These are phyloP conservation scores for Buddleja alternifolia DNA, from an alignment of 257 asterid genomes.

Conservation along the genomic window DNA sequence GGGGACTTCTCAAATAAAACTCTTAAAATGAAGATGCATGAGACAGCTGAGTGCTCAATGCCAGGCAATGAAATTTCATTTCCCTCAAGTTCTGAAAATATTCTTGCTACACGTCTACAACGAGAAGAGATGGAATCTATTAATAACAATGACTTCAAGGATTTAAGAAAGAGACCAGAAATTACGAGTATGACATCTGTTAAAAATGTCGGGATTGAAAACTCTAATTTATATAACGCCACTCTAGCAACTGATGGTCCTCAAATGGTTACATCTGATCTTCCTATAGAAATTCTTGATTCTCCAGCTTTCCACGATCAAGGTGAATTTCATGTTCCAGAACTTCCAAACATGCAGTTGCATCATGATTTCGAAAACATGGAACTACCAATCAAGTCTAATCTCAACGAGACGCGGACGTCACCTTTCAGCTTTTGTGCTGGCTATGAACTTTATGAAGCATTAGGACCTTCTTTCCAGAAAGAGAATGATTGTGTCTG, in stretches of 20 bases:
- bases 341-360: constrained; percentile 35
- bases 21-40: constrained; percentile 44
- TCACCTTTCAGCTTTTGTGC: constrained; percentile 65
- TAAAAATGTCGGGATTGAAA: constrained; percentile 37
- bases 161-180: constrained; percentile 38
- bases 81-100: constrained; percentile 47
- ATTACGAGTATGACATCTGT: constrained; percentile 22
- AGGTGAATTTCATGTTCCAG: constrained; percentile 31
- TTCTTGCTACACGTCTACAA: constrained; percentile 37
- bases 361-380: constrained; percentile 41
- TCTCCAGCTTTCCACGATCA: constrained; percentile 38
- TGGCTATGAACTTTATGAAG: constrained; percentile 90
- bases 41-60: constrained; percentile 43
- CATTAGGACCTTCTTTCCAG: constrained; percentile 71
- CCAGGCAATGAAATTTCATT: constrained; percentile 40
- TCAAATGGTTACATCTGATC: constrained; percentile 31
- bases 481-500: constrained; percentile 44
- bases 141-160: constrained; percentile 30
- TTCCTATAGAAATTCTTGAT: constrained; percentile 39
- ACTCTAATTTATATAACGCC: constrained; percentile 33
- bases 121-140: constrained; percentile 40
- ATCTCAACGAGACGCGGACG: constrained; percentile 27
- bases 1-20: constrained; percentile 46
- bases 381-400: constrained; percentile 33
- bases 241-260: constrained; percentile 37